Percentiles rank a stretch among this genome's conserved stretches.
Evolutionary conservation across 2,329 filamentous ascomycete genomes (phyloP).

Genomic region (Zymoseptoria pseudotritici): DNA sequence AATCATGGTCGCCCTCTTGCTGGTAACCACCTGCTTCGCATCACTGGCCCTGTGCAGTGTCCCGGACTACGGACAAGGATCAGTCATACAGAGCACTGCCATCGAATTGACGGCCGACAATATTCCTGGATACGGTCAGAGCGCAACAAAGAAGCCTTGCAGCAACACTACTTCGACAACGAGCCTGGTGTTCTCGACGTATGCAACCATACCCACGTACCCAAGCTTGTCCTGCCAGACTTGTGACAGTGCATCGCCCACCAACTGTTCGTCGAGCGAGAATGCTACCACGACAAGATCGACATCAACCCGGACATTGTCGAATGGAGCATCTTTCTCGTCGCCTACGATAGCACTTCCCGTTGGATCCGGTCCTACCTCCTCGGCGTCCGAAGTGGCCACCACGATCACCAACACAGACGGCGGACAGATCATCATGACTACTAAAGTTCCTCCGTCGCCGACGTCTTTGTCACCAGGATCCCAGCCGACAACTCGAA

Average conservation of each 20-base stretch:
- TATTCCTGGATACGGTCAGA: background rate
- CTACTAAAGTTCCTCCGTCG: background rate
- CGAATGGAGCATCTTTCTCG: background rate
- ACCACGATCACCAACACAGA: background rate
- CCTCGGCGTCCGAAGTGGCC: background rate
- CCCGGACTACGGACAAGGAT: background rate
- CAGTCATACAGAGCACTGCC: background rate
- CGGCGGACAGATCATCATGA: background rate
- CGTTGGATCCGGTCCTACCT: background rate
- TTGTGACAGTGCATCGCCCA: background rate
- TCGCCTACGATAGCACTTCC: background rate
- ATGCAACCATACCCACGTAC: background rate
- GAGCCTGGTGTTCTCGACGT: background rate
- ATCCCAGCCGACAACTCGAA: background rate
- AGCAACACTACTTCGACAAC: background rate
- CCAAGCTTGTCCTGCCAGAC: background rate
- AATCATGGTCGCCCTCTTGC: background rate
- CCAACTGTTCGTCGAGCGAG: background rate
- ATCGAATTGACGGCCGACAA: background rate
- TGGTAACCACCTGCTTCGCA: background rate
- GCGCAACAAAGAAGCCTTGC: background rate
- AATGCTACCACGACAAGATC: background rate
- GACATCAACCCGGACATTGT: background rate
- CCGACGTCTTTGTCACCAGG: background rate
- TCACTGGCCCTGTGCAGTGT: background rate